phyloP scores from a whole-genome alignment of 305 asterid species.

The Ajuga reptans region DNA sequence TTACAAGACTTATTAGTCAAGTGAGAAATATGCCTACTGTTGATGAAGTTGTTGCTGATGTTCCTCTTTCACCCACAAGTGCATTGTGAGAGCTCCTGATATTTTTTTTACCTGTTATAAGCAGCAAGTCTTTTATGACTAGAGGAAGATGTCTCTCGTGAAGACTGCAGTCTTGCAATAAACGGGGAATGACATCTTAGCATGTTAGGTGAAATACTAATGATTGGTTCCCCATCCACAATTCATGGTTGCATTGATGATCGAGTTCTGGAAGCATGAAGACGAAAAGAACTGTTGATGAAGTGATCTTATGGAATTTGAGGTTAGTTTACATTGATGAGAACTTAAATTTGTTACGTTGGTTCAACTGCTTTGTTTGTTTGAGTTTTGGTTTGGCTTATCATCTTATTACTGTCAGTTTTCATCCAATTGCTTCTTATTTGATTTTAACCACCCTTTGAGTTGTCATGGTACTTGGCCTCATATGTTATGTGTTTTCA shows the following conservation, averaged over 20 bases:
- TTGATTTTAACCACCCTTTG: background rate
- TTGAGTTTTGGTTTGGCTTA: background rate
- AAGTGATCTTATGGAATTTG: constrained; percentile 22
- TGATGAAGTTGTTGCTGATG: constrained; percentile 30
- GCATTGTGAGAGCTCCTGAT: constrained; percentile 23
- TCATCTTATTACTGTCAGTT: background rate
- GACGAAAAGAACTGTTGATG: constrained; percentile 7
- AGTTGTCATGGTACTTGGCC: background rate
- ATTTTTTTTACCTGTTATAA: constrained; percentile 11
- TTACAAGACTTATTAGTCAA: constrained; percentile 36
- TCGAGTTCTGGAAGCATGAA: constrained; percentile 16
- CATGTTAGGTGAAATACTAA: background rate
- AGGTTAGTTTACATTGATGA: constrained; percentile 14
- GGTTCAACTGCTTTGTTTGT: constrained; percentile 11
- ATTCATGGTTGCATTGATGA: constrained; percentile 2
- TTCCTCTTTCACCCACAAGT: constrained; percentile 28
- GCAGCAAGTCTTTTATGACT: background rate
- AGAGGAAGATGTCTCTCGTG: constrained; percentile 15
- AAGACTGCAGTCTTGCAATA: background rate
- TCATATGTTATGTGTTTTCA: background rate
- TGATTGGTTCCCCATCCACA: background rate
- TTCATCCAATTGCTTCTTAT: background rate
- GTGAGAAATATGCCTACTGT: constrained; percentile 46
- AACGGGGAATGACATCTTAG: background rate
- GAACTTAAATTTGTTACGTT: constrained; percentile 6